Conservation (phyloP, 2,329 filamentous ascomycete species). For the Fusarium equiseti region DNA sequence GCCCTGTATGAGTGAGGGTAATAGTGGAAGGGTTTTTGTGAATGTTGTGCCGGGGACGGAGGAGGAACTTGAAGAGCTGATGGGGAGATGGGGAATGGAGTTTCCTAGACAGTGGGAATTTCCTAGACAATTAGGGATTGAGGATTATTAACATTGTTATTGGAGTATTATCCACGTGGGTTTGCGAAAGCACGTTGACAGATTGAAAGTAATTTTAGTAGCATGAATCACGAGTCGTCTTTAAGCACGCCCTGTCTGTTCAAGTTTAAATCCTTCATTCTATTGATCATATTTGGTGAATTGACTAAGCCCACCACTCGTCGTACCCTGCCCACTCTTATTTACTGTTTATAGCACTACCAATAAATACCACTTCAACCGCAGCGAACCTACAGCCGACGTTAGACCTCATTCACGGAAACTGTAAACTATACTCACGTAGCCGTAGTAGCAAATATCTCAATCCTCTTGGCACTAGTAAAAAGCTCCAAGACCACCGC, state of each 20-base stretch:
- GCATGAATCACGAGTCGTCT: no score
- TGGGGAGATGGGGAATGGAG: slow-evolving; percentile 54
- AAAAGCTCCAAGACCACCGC: no score
- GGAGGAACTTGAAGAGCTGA: slow-evolving; percentile 51
- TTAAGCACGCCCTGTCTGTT: no score
- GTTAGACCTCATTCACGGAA: rapidly evolving
- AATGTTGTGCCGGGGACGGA: slow-evolving; percentile 55
- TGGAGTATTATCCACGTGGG: background rate
- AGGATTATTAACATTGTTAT: rapidly evolving
- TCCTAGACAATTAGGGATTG: background rate
- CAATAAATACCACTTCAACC: background rate
- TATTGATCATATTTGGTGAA: no score
- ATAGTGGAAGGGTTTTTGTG: slow-evolving; percentile 51
- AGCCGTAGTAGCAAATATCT: background rate
- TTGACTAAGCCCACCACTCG: no score
- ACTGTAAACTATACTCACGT: rapidly evolving
- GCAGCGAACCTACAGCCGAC: rapidly evolving
- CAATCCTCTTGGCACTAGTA: background rate
- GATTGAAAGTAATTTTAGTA: background rate
- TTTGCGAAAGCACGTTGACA: no score
- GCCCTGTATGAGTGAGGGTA: slow-evolving; percentile 50
- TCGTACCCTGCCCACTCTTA: no score
- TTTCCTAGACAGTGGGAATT: slow-evolving; percentile 52
- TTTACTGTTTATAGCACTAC: background rate
- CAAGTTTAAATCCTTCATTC: no score